Evolutionary conservation across 164 flowering plant genomes (phyloP).

Genomic region (Tinospora cordifolia): DNA sequence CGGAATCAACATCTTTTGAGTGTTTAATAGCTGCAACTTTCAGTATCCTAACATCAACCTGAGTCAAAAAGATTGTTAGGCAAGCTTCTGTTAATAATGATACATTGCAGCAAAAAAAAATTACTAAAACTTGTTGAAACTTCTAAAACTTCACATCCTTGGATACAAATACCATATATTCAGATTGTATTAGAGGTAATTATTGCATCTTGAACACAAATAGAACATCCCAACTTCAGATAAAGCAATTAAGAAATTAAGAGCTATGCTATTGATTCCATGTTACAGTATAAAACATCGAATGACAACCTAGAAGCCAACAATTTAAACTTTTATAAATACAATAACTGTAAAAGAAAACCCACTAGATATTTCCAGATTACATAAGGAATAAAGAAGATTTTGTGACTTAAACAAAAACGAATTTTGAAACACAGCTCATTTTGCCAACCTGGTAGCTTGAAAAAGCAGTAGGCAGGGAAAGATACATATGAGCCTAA

Average conservation of each 20-base stretch:
- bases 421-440: too few relatives aligned
- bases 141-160: too few relatives aligned
- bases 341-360: background rate
- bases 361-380: background rate
- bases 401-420: background rate
- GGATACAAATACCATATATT: background rate
- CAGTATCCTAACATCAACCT: too few relatives aligned
- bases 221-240: background rate
- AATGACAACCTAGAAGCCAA: background rate
- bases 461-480: too few relatives aligned
- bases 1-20: slow-evolving; percentile 52
- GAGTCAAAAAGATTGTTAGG: background rate
- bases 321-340: background rate
- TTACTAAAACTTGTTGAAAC: background rate
- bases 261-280: background rate
- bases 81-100: background rate
- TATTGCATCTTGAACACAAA: background rate
- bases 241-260: background rate
- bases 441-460: too few relatives aligned
- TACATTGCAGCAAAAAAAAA: background rate
- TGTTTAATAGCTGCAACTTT: slow-evolving; percentile 87
- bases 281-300: background rate
- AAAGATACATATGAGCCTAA: too few relatives aligned
- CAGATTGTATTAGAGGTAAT: background rate
- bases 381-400: too few relatives aligned